Conservation (phyloP, 768 basidiomycete genomes). For the Strobilomyces dryophilus region DNA sequence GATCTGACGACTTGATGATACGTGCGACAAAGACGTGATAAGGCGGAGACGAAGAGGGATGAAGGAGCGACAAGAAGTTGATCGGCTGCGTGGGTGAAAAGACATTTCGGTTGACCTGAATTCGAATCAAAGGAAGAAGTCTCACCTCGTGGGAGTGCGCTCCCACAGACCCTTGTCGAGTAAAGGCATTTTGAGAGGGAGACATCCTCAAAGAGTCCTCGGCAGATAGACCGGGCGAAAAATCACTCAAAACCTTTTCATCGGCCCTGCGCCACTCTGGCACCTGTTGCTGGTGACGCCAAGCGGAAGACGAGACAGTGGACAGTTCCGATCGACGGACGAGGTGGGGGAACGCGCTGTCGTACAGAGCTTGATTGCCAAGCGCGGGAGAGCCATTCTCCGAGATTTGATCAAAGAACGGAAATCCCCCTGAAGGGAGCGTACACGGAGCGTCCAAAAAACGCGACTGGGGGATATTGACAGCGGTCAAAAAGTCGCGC, state of each 20-base stretch:
- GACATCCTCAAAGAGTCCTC: conserved; percentile 31
- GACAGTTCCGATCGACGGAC: conserved; percentile 17
- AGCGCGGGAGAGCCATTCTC: conserved; percentile 40
- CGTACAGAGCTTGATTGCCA: conserved; percentile 33
- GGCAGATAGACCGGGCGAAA: conserved; percentile 18
- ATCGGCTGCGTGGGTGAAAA: conserved; percentile 54
- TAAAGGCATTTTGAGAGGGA: conserved; percentile 23
- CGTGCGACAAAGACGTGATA: conserved; percentile 79
- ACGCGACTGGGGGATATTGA: conserved; percentile 24
- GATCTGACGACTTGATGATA: conserved; percentile 86
- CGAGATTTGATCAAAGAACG: conserved; percentile 53
- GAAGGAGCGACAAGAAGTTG: conserved; percentile 82
- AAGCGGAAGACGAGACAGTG: conserved; percentile 9
- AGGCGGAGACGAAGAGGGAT: conserved; percentile 81
- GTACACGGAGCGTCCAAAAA: conserved; percentile 17
- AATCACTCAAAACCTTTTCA: conserved; percentile 25
- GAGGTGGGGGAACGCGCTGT: conserved; percentile 29
- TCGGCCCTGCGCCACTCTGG: conserved; percentile 44
- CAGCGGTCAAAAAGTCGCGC: conserved; percentile 27
- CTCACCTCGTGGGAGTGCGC: conserved; percentile 51
- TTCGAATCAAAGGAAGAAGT: not conserved
- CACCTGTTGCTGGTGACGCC: conserved; percentile 29
- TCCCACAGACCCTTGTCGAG: conserved; percentile 25
- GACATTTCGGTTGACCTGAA: conserved; percentile 13
- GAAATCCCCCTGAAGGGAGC: conserved; percentile 29